phyloP scores from a whole-genome alignment of 495 filamentous ascomycete genomes.

The Talaromyces proteolyticus region DNA sequence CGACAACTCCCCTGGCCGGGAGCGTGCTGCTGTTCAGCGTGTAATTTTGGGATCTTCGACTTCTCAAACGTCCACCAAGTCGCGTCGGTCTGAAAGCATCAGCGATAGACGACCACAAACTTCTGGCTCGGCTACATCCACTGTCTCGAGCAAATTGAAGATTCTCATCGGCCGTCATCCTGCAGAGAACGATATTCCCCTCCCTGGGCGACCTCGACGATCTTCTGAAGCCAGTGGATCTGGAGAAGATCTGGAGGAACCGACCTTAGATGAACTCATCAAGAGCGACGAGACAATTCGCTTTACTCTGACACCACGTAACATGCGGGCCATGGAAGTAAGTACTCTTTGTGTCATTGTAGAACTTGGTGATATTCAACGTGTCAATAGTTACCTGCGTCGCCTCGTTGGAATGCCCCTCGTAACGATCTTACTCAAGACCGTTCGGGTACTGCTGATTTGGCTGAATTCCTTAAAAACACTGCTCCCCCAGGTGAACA shows the following conservation, averaged over 20 bases:
- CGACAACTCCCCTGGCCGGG: constrained; percentile 15
- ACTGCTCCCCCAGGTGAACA: constrained; percentile 24
- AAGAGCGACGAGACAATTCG: constrained; percentile 87
- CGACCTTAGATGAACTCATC: constrained; percentile 79
- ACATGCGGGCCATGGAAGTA: constrained; percentile 81
- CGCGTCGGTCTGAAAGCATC: constrained; percentile 36
- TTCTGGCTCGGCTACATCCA: constrained; percentile 46
- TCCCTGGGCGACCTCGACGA: constrained; percentile 32
- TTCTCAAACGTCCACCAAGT: constrained; percentile 24
- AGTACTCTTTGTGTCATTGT: constrained; percentile 13
- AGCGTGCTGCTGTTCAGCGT: constrained; percentile 48
- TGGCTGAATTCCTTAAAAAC: constrained; percentile 31
- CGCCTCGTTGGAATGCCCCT: constrained; percentile 26
- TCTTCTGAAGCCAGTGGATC: constrained; percentile 44
- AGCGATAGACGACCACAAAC: constrained; percentile 49
- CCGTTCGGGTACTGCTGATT: constrained; percentile 25
- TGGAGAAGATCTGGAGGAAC: constrained; percentile 37
- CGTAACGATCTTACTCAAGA: constrained; percentile 7
- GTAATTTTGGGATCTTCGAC: constrained; percentile 20
- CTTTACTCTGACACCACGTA: constrained; percentile 87
- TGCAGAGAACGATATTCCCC: constrained; percentile 27
- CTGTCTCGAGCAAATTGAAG: constrained; percentile 47
- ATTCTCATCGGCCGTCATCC: constrained; percentile 41
- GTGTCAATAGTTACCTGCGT: constrained; percentile 30
- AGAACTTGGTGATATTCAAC: constrained; percentile 2